Evolutionary conservation across 2,329 filamentous ascomycete species (phyloP), one percentile per base, ranked within the genome.

Genomic region (Aspergillus phoenicis): DNA sequence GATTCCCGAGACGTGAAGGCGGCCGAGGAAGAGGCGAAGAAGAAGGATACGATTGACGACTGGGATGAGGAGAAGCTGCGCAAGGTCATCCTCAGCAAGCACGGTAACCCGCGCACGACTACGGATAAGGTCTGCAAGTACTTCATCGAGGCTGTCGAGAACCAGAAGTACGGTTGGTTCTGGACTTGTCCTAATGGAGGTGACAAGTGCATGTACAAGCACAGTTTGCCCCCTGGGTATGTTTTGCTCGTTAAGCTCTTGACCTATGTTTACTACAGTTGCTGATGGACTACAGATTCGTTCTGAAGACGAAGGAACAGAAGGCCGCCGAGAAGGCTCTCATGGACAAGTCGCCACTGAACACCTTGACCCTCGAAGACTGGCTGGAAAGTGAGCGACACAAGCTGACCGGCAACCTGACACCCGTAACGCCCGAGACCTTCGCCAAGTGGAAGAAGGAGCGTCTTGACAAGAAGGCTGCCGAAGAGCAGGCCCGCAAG

Each of bases 81-180:
- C 70, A 89, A 89, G 59, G 95, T 99, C 38, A 92, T 99, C 24
- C 70, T 96, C 75, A 96, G 91, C 71, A 99, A 99, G 82, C 96
- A 99, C 78, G 95, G 95, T 56, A 99, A 99, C 78, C 95, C 96
- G 62, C 88, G 89, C 75, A 97, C 93, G 22, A 91, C 91, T 5
- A 99, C 95, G 51, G 95, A 99, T 75, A 99, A 98, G 81, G 95
- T 99, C 68, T 99, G 95, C 91, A 99, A 98, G 80, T 97, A 82
- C 83, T 99, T 99, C 77, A 95, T 98, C 75, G 89, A 93, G 68
- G 95, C 95, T 26, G 95, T 99, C 64, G 95, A 99, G 80, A 95
- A 99, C 74, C 91, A 93, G 71, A 99, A 98, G 80, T 99, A 99
- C 72, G 95, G 95, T 64, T 99, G 95, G 95, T 98, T 99, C 81